phyloP scores from a whole-genome alignment of 441 rosid species.

The Adansonia rubrostipa region DNA sequence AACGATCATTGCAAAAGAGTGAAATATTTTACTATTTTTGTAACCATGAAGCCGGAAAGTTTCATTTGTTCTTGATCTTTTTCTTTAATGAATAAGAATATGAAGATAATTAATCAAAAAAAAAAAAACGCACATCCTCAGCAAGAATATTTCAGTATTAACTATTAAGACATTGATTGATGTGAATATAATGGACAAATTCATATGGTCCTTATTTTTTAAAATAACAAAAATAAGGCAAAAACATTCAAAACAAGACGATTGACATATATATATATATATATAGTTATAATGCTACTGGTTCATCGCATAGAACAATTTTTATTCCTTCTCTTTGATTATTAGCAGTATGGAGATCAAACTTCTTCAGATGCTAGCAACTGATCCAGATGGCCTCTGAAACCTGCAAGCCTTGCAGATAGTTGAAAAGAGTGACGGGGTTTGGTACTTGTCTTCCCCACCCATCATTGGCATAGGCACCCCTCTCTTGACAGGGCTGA shows the following conservation, averaged over 20 bases:
- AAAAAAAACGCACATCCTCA: neutral
- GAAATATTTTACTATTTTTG: too few species aligned
- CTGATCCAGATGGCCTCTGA: conserved; percentile 38
- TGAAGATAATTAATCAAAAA: neutral
- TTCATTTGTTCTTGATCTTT: neutral
- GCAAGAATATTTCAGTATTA: neutral
- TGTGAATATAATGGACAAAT: neutral
- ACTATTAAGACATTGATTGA: neutral
- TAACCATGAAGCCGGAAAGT: neutral
- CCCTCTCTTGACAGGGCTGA: conserved; percentile 72
- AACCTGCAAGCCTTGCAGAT: conserved; percentile 73
- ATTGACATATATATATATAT: neutral
- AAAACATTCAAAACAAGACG: neutral
- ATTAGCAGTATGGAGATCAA: conserved; percentile 8
- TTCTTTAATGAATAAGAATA: neutral
- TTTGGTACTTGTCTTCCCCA: conserved; percentile 82
- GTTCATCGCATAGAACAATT: neutral
- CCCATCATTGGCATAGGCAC: conserved; percentile 92
- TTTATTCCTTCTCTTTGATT: neutral
- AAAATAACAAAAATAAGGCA: neutral
- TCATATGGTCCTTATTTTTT: conserved; percentile 5
- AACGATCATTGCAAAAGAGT: too few species aligned
- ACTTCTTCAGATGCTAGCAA: conserved; percentile 38
- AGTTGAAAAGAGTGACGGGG: conserved; percentile 66
- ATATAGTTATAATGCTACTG: neutral